A percentile compares a stretch with the other conserved stretches of the same genome.
Evolutionary conservation across 805 yeast genomes (phyloP).

Genomic region (Yarrowia yakushimensis): DNA sequence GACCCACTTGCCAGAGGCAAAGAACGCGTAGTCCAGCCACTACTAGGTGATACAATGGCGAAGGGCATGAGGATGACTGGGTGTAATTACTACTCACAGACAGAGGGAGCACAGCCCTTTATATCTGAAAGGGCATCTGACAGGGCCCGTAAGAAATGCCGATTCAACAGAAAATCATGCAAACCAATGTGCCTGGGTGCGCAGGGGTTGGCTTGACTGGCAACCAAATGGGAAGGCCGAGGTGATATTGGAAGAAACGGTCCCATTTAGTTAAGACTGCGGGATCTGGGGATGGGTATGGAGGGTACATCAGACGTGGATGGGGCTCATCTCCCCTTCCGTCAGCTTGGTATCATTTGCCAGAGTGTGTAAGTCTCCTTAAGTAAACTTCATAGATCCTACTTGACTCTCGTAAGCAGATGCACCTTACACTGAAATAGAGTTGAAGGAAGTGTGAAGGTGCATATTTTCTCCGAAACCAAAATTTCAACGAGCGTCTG

Average conservation of each 20-base stretch:
- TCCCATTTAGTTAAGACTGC: background rate
- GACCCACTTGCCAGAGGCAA: background rate
- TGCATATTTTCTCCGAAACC: constrained; percentile 18
- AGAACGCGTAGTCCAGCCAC: constrained; percentile 4
- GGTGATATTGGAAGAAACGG: background rate
- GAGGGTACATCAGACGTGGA: too few species aligned
- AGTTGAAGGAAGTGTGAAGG: background rate
- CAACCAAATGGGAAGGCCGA: background rate
- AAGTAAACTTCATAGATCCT: background rate
- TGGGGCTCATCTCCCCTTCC: too few species aligned
- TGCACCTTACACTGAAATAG: background rate
- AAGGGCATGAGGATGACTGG: too few species aligned
- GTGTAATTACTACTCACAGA: too few species aligned
- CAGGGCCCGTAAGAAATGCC: background rate
- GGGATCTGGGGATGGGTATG: background rate
- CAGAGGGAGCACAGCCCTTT: background rate
- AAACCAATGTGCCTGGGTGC: background rate
- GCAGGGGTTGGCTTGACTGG: background rate
- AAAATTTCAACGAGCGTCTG: background rate
- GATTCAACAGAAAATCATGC: background rate
- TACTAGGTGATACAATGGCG: background rate
- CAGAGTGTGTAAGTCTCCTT: too few species aligned
- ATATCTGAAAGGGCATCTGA: background rate
- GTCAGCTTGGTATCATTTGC: too few species aligned
- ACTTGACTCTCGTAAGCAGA: background rate